Percentiles rank a stretch among this genome's conserved stretches.
phyloP scores from a whole-genome alignment of 805 yeast genomes.

The Myxozyma nipponensis region DNA sequence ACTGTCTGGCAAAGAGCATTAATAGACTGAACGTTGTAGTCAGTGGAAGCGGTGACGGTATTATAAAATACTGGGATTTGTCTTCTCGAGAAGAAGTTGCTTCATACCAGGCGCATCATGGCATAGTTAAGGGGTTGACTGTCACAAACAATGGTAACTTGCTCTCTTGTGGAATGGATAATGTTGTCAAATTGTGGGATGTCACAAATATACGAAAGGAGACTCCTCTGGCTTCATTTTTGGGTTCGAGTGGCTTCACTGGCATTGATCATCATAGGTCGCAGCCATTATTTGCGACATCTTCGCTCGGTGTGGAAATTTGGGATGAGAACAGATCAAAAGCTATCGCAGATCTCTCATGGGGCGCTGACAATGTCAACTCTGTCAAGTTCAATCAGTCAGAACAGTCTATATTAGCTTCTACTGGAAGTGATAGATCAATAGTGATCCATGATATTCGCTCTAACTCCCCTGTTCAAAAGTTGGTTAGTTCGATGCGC shows the following conservation, averaged over 20 bases:
- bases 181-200: constrained; percentile 85
- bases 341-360: constrained; percentile 71
- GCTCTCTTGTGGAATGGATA: constrained; percentile 87
- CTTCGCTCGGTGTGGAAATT: constrained; percentile 83
- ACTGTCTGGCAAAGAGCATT: constrained; percentile 77
- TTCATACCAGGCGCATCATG: constrained; percentile 84
- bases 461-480: constrained; percentile 88
- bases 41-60: constrained; percentile 93
- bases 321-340: constrained; percentile 86
- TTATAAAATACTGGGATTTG: constrained; percentile 89
- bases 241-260: constrained; percentile 80
- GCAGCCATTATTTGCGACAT: constrained; percentile 77
- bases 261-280: constrained; percentile 81
- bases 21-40: constrained; percentile 69
- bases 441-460: constrained; percentile 86
- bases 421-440: constrained; percentile 87
- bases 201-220: constrained; percentile 41
- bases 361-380: constrained; percentile 94
- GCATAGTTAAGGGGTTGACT: constrained; percentile 78
- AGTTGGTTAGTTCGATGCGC: constrained; percentile 74
- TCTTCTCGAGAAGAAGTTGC: constrained; percentile 70
- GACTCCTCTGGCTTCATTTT: constrained; percentile 72
- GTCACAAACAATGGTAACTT: constrained; percentile 64
- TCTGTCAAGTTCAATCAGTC: constrained; percentile 84
- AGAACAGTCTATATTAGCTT: constrained; percentile 83